These are phyloP conservation scores for Zasmidium citrigriseum DNA, from an alignment of 2,329 filamentous ascomycete species.

Conservation along the genomic window DNA sequence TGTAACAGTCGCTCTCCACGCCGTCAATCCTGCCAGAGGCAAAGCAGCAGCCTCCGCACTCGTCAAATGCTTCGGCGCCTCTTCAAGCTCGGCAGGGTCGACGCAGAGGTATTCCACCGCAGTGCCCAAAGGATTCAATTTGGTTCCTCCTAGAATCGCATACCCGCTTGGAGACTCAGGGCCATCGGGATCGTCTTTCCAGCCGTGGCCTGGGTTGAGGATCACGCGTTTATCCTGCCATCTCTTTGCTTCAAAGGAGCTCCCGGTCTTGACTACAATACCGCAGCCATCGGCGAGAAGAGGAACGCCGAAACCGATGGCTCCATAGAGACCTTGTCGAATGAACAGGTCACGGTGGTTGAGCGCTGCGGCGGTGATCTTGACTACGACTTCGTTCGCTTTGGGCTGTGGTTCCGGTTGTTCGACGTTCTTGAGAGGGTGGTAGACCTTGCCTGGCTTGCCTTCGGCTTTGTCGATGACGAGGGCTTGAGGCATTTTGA, in stretches of 20 bases:
- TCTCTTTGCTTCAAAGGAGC: conserved; percentile 51
- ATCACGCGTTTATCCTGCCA: conserved; percentile 72
- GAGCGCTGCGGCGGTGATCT: conserved; percentile 75
- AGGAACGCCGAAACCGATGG: conserved; percentile 74
- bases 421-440: conserved; percentile 62
- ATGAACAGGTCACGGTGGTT: conserved; percentile 97
- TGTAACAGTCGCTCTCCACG: conserved; percentile 79
- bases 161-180: conserved; percentile 67
- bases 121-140: conserved; percentile 65
- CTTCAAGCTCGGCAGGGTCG: conserved; percentile 71
- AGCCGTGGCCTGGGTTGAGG: conserved; percentile 75
- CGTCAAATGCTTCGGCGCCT: conserved; percentile 70
- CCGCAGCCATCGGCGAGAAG: conserved; percentile 83
- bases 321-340: conserved; percentile 87
- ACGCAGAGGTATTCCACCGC: conserved; percentile 73
- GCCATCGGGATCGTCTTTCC: conserved; percentile 69
- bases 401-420: conserved; percentile 63
- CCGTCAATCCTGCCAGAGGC: conserved; percentile 82
- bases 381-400: conserved; percentile 67
- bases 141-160: conserved; percentile 69
- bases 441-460: conserved; percentile 87
- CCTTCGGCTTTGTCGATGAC: conserved; percentile 70
- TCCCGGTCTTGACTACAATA: conserved; percentile 66
- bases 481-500: conserved; percentile 56
- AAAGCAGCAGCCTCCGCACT: conserved; percentile 78